phyloP scores from a whole-genome alignment of 495 filamentous ascomycete species.

The Tuber aestivum region DNA sequence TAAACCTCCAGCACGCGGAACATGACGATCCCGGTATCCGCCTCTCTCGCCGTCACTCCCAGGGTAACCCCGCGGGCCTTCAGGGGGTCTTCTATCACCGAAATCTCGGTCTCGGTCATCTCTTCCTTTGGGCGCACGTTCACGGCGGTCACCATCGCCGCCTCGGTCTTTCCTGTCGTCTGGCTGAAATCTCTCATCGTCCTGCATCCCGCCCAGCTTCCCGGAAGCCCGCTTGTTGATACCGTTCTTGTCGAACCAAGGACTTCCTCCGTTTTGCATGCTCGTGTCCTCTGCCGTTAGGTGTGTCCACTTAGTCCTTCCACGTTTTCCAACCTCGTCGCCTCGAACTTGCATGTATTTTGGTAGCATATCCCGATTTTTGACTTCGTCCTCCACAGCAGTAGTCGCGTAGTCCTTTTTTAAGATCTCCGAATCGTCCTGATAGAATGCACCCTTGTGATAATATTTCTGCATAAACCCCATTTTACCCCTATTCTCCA shows the following conservation, averaged over 20 bases:
- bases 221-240: slow-evolving; percentile 42
- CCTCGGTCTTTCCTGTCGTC: slow-evolving; percentile 50
- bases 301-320: slow-evolving; percentile 83
- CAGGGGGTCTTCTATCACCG: slow-evolving; percentile 30
- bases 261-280: slow-evolving; percentile 58
- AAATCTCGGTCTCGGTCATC: slow-evolving; percentile 17
- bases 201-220: slow-evolving; percentile 48
- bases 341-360: slow-evolving; percentile 91
- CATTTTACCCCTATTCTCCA: slow-evolving; percentile 76
- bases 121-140: slow-evolving; percentile 22
- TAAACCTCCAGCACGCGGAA: neutral
- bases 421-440: slow-evolving; percentile 66
- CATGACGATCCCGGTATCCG: slow-evolving; percentile 11
- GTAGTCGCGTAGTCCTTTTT: slow-evolving; percentile 67
- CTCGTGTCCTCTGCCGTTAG: slow-evolving; percentile 89
- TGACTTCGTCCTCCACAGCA: slow-evolving; percentile 69
- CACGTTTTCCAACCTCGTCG: slow-evolving; percentile 89
- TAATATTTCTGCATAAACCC: slow-evolving; percentile 92
- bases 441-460: slow-evolving; percentile 94
- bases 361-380: slow-evolving; percentile 72
- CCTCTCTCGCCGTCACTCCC: slow-evolving; percentile 14
- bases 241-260: slow-evolving; percentile 42
- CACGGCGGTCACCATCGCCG: slow-evolving; percentile 9
- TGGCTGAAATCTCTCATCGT: slow-evolving; percentile 67
- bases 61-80: slow-evolving; percentile 23